These are phyloP conservation scores for Aspergillus floridensis DNA, from an alignment of 2,329 filamentous ascomycete genomes.

Conservation along the genomic window DNA sequence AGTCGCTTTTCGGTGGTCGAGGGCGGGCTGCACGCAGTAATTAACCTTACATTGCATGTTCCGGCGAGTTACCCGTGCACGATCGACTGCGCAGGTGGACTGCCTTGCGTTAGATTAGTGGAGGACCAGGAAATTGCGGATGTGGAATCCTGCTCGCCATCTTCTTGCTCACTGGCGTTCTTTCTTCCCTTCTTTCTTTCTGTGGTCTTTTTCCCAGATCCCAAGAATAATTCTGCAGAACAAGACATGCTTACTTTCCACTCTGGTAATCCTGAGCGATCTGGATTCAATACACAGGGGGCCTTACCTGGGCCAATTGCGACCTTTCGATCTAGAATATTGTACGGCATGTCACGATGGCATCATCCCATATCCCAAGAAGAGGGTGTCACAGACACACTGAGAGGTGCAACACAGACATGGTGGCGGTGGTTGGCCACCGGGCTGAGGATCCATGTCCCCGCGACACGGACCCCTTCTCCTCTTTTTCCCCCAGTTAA, in stretches of 20 bases:
- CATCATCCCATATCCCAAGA: background rate
- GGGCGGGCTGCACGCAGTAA: conserved; percentile 22
- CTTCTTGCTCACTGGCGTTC: background rate
- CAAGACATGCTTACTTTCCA: too few relatives aligned
- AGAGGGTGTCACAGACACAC: background rate
- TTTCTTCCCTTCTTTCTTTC: too few relatives aligned
- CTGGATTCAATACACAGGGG: background rate
- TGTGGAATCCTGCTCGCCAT: background rate
- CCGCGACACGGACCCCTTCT: conserved; percentile 5
- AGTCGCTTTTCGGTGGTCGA: background rate
- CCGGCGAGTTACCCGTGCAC: conserved; percentile 20
- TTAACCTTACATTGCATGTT: conserved; percentile 29
- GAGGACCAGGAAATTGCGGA: background rate
- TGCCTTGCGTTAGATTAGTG: background rate
- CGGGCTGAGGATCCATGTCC: background rate
- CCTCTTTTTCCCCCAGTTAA: background rate
- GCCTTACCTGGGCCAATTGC: background rate
- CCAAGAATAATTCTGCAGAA: too few relatives aligned
- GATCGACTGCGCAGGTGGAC: conserved; percentile 18
- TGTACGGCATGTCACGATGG: background rate
- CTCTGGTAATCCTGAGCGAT: background rate
- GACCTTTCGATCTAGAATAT: background rate
- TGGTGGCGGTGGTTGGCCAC: background rate
- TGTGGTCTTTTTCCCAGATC: too few relatives aligned
- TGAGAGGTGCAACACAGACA: background rate